Evolutionary conservation across 108 stramenopile species (phyloP).

Genomic region (Cylindrotheca closterium): DNA sequence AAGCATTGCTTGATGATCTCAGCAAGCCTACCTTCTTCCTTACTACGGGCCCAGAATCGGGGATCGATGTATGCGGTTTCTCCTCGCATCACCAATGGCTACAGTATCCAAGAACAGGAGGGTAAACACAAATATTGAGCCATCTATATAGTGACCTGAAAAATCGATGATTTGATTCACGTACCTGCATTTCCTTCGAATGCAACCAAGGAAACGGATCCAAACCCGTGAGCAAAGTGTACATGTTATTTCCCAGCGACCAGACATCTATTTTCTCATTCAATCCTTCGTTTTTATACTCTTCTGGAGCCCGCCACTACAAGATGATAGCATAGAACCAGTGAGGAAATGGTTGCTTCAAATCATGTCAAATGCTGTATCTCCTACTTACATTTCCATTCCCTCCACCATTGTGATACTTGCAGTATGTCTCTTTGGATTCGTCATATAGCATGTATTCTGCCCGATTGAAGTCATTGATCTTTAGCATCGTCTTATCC

Average conservation of each 20-base stretch:
- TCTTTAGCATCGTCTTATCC: constrained; percentile 48
- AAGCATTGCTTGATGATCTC: constrained; percentile 58
- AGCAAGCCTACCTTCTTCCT: constrained; percentile 48
- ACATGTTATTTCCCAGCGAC: constrained; percentile 75
- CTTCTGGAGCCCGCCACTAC: constrained; percentile 67
- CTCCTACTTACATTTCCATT: constrained; percentile 16
- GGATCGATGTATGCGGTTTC: constrained; percentile 57
- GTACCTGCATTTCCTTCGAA: constrained; percentile 24
- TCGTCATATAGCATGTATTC: constrained; percentile 62
- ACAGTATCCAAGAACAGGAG: too few species aligned
- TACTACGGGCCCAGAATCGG: constrained; percentile 46
- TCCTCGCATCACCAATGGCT: constrained; percentile 27
- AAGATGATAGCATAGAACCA: neutral
- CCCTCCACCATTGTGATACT: constrained; percentile 48
- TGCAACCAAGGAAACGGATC: constrained; percentile 60
- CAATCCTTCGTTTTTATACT: constrained; percentile 45
- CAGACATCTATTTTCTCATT: constrained; percentile 75
- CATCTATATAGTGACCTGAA: too few species aligned
- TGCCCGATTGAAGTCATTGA: constrained; percentile 85
- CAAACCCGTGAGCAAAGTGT: constrained; percentile 60
- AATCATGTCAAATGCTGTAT: too few species aligned
- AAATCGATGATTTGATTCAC: neutral
- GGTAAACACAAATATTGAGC: too few species aligned
- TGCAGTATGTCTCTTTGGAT: constrained; percentile 53
- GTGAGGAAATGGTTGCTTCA: too few species aligned